phyloP scores from a whole-genome alignment of 305 asterid genomes.

The Solanum aculeatissimum region DNA sequence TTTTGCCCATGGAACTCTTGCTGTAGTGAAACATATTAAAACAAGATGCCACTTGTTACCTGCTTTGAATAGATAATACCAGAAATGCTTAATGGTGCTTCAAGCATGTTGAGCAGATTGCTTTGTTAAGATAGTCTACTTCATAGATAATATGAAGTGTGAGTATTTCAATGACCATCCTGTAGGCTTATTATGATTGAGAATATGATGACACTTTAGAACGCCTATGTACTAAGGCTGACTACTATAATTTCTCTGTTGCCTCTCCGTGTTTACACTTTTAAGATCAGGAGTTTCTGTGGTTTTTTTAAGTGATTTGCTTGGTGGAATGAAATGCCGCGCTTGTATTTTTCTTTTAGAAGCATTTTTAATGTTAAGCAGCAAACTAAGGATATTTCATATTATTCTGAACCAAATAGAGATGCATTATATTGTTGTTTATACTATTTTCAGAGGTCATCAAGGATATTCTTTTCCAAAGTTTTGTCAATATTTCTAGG shows the following conservation, averaged over 20 bases:
- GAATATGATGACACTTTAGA: background rate
- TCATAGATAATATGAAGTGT: background rate
- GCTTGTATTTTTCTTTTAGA: conserved; percentile 64
- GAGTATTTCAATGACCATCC: background rate
- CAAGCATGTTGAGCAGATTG: background rate
- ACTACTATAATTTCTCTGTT: background rate
- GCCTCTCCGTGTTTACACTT: background rate
- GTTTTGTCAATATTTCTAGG: background rate
- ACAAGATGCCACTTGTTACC: background rate
- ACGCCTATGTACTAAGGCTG: background rate
- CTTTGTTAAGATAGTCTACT: background rate
- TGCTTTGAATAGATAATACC: background rate
- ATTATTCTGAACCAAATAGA: background rate
- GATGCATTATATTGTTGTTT: background rate
- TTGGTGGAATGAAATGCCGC: background rate
- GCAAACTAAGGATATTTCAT: conserved; percentile 13
- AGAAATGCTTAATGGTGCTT: background rate
- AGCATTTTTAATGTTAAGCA: conserved; percentile 57
- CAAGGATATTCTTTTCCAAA: background rate
- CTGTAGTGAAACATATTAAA: background rate
- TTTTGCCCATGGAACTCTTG: background rate
- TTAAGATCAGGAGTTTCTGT: background rate
- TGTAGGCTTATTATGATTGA: background rate
- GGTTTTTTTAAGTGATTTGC: background rate
- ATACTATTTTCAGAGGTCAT: background rate